Evolutionary conservation across 2,329 filamentous ascomycete species (phyloP).

Genomic region (Daldinia sp.): DNA sequence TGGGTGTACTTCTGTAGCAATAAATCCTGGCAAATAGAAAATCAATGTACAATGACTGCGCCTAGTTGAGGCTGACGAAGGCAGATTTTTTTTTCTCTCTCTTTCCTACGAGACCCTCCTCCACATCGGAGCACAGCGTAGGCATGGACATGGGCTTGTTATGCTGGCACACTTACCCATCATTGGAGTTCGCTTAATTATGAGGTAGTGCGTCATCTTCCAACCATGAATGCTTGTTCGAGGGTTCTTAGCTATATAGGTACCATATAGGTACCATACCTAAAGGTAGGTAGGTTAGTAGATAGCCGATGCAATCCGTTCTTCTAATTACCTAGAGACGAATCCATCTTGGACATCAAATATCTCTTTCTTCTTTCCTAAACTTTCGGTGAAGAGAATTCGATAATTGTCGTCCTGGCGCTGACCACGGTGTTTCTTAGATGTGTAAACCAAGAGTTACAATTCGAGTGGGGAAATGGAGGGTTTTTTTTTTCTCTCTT

Average conservation of each 20-base stretch:
- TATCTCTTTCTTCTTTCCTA: constrained; percentile 10
- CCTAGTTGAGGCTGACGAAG: constrained; percentile 44
- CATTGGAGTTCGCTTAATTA: constrained; percentile 23
- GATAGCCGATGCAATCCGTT: too few relatives aligned
- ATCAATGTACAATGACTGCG: constrained; percentile 26
- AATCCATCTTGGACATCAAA: background rate
- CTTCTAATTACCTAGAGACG: too few relatives aligned
- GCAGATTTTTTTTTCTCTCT: constrained; percentile 35
- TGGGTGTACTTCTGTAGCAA: background rate
- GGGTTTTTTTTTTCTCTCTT: constrained; percentile 6
- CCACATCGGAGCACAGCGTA: constrained; percentile 22
- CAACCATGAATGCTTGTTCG: constrained; percentile 4
- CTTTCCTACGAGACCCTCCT: constrained; percentile 22
- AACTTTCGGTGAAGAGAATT: constrained; percentile 28
- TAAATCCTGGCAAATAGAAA: constrained; percentile 9
- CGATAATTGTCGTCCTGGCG: background rate
- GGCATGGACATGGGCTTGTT: constrained; percentile 33
- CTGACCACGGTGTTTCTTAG: background rate
- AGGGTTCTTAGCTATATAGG: background rate
- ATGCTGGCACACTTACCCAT: constrained; percentile 6
- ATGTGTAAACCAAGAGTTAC: constrained; percentile 13
- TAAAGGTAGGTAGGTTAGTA: too few relatives aligned
- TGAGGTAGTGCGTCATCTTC: constrained; percentile 18
- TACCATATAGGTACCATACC: background rate
- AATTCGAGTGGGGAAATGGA: constrained; percentile 29